Evolutionary conservation across 202 grass and related monocot species (phyloP), one percentile per base, ranked within the genome.

Genomic region (Setaria viridis): DNA sequence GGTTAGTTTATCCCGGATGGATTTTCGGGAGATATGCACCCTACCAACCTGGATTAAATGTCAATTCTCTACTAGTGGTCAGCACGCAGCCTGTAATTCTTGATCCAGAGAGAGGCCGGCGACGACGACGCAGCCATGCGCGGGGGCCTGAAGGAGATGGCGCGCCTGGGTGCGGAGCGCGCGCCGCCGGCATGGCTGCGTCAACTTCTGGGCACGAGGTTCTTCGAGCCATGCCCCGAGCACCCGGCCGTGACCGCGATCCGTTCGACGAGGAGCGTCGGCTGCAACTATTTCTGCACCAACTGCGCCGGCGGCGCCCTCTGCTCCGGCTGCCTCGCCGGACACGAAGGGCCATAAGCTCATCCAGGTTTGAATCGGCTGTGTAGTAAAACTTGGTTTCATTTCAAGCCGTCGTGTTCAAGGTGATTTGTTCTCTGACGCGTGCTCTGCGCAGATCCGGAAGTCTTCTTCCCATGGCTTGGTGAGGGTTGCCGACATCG

Each of bases 181-280:
- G 1, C 5, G 12, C 63, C 63, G 33, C 63, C 33, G 33, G 63
- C 32, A 10, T 66, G 63, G 63, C 63, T 66, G 63, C 14, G 7
- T 19, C 53, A 1, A 16, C 53, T 55, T 7, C 16, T 19, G 53
- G 33, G 0, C 16, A n/a, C 72, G 0, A n/a, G 0, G 0, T 76
- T 76, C 51, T 76, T 76, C 5, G 51, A 76, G 2, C 8, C 9
- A 11, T 76, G 72, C 51, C 33, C 34, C 0, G 2, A 58, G 5
- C 51, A 76, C 34, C 11, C 2, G 2, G 0, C 0, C 2, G 6
- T 4, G 55, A n/a, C 0, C 2, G 6, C 19, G 55, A n/a, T 0
- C 6, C 19, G 19, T 2, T 57, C 55, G 55, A 8, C 55, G 7
- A 58, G 55, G 55, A 58, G 20, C 55, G 0, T 19, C 8, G 55